These are phyloP conservation scores for Bauhinia variegata DNA, from an alignment of 306 rosid species.

Conservation along the genomic window DNA sequence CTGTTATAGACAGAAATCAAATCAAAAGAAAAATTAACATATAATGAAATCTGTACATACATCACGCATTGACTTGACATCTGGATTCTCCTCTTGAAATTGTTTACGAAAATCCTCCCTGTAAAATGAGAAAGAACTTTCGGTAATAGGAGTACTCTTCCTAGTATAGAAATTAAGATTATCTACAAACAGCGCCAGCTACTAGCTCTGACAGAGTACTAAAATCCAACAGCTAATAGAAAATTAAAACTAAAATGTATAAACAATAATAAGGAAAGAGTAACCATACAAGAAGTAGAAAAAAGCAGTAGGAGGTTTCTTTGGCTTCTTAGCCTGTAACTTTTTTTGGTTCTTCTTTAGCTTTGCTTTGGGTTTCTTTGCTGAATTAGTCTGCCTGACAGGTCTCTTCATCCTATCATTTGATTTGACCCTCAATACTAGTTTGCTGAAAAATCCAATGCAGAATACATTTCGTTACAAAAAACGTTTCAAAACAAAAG, in stretches of 20 bases:
- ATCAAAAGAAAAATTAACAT: not conserved
- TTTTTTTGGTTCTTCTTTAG: constrained; percentile 60
- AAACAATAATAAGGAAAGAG: constrained; percentile 12
- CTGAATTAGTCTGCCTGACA: constrained; percentile 33
- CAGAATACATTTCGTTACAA: constrained; percentile 6
- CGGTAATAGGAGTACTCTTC: too few relatives aligned
- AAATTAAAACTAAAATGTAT: constrained; percentile 23
- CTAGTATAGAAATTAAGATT: too few relatives aligned
- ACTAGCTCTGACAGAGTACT: constrained; percentile 2
- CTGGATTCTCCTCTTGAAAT: constrained; percentile 83
- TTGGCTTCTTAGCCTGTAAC: constrained; percentile 80
- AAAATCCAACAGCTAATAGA: constrained; percentile 20
- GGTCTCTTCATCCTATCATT: constrained; percentile 48
- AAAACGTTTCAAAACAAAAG: constrained; percentile 24
- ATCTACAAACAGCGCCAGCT: constrained; percentile 16
- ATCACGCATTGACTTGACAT: constrained; percentile 83
- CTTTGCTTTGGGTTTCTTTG: constrained; percentile 56
- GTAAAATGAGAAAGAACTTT: constrained; percentile 40
- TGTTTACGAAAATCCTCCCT: constrained; percentile 97
- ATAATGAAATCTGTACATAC: constrained; percentile 49
- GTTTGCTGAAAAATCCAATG: constrained; percentile 49
- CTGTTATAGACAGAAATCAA: constrained; percentile 29
- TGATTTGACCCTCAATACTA: constrained; percentile 60
- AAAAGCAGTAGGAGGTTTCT: constrained; percentile 99
- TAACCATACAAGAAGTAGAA: constrained; percentile 80